Percentiles rank a stretch among this genome's conserved stretches.
phyloP scores from a whole-genome alignment of 2,329 filamentous ascomycete species.

The Boeremia exigua region DNA sequence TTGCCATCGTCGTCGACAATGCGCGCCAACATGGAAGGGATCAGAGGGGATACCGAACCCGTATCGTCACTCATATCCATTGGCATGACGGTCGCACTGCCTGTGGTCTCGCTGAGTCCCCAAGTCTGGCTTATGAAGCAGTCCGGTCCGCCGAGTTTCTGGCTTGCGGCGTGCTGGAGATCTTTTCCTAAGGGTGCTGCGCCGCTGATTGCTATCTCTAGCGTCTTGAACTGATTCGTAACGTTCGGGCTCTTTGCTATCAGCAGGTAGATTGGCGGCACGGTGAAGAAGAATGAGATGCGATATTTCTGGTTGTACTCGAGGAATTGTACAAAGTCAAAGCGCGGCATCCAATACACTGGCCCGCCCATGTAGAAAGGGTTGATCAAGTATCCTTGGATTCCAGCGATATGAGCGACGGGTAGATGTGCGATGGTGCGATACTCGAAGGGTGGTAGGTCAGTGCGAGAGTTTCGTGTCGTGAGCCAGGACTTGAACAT shows the following conservation, averaged over 20 bases:
- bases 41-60: conserved; percentile 55
- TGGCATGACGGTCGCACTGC: conserved; percentile 56
- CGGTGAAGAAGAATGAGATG: conserved; percentile 64
- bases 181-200: conserved; percentile 64
- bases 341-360: conserved; percentile 68
- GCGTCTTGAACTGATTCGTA: conserved; percentile 60
- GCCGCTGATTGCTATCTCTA: conserved; percentile 58
- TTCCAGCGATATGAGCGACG: conserved; percentile 56
- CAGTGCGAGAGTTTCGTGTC: conserved; percentile 19
- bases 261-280: conserved; percentile 66
- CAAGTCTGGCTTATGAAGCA: conserved; percentile 60
- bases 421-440: conserved; percentile 56
- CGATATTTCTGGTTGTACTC: conserved; percentile 57
- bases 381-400: conserved; percentile 56
- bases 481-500: conserved; percentile 40
- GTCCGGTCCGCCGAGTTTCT: conserved; percentile 56
- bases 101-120: conserved; percentile 64
- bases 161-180: conserved; percentile 58
- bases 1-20: conserved; percentile 44
- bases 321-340: conserved; percentile 64
- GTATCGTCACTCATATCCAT: conserved; percentile 51
- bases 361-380: conserved; percentile 50
- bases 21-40: conserved; percentile 48
- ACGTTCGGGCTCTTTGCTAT: conserved; percentile 64
- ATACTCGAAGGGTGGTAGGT: conserved; percentile 39